Conservation (phyloP, 139 green algal species). For the Coelastrella sp. region DNA sequence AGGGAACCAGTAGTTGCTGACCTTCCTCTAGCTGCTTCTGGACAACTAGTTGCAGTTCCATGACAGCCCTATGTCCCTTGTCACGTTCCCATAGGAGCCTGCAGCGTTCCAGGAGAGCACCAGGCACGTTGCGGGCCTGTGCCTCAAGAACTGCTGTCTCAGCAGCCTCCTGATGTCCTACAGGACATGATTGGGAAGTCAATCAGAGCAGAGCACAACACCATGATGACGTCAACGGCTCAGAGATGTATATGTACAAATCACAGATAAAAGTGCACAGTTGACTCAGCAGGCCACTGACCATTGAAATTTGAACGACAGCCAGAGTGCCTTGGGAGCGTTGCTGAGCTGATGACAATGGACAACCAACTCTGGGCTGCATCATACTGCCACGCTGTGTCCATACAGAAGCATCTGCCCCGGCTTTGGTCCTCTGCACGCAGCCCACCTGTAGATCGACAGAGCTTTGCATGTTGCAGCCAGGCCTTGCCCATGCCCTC, state of each 20-base stretch:
- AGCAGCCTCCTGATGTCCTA: constrained; percentile 89
- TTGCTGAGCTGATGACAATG: too few relatives aligned
- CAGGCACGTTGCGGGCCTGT: constrained; percentile 53
- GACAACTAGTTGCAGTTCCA: constrained; percentile 71
- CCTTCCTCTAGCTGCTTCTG: constrained; percentile 31
- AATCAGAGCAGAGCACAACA: neutral
- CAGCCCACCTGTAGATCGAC: constrained; percentile 66
- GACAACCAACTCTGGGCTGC: too few relatives aligned
- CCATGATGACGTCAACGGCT: neutral
- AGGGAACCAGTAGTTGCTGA: neutral
- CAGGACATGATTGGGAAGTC: neutral
- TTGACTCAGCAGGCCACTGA: too few relatives aligned
- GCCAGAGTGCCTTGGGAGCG: too few relatives aligned
- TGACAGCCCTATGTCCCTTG: constrained; percentile 70
- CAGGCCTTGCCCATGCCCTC: constrained; percentile 76
- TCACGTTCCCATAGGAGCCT: constrained; percentile 89
- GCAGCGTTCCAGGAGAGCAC: constrained; percentile 78
- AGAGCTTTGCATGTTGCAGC: constrained; percentile 90
- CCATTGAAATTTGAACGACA: too few relatives aligned
- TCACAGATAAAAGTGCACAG: neutral
- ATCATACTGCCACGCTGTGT: too few relatives aligned
- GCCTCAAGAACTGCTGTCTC: constrained; percentile 87
- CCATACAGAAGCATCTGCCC: too few relatives aligned
- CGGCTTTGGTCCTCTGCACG: too few relatives aligned
- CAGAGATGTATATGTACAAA: neutral